Conservation (phyloP, 169 alveolate species). For the Prorocentrum cordatum region DNA sequence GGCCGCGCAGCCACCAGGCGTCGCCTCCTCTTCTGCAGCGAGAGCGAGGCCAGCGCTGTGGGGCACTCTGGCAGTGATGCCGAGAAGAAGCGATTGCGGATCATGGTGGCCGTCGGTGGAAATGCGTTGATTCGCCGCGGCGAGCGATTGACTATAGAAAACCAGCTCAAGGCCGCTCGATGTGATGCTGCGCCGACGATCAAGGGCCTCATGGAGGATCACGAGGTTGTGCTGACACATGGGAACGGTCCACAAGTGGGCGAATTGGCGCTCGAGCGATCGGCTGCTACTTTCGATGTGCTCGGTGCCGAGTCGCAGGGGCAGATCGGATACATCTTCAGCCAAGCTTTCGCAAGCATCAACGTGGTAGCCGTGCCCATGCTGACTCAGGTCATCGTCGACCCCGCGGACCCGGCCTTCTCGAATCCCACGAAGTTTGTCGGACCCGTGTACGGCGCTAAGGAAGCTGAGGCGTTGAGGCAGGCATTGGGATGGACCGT, state of each 20-base stretch:
- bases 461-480: not conserved
- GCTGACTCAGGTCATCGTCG: not conserved
- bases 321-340: not conserved
- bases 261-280: not conserved
- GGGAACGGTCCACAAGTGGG: not conserved
- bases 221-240: not conserved
- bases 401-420: not conserved
- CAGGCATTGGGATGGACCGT: not conserved
- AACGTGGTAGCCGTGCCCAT: not conserved
- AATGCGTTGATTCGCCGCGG: not conserved
- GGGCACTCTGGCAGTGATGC: too few relatives aligned
- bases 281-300: not conserved
- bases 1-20: too few relatives aligned
- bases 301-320: not conserved
- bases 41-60: too few relatives aligned
- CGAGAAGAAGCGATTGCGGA: not conserved
- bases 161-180: not conserved
- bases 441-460: not conserved
- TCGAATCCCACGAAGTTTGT: not conserved
- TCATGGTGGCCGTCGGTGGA: not conserved
- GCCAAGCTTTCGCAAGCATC: not conserved
- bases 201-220: not conserved
- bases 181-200: not conserved
- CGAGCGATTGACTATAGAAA: not conserved
- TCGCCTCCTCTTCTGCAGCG: too few relatives aligned